Evolutionary conservation across 2,329 filamentous ascomycete genomes (phyloP).

Genomic region (Rhinocladiella similis): DNA sequence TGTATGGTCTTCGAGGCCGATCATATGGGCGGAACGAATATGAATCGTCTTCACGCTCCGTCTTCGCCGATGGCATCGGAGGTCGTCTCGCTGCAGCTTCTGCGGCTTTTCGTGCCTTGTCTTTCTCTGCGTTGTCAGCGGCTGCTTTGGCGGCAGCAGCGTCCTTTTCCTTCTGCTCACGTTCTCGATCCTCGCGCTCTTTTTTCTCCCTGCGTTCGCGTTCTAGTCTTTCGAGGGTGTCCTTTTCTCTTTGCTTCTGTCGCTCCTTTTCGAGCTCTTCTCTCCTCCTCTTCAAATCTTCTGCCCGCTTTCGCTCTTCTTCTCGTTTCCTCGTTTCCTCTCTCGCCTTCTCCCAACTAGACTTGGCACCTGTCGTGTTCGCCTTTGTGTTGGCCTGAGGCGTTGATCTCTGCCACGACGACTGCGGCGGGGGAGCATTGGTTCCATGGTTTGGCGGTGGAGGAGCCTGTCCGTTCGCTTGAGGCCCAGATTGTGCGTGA

Average conservation of each 20-base stretch:
- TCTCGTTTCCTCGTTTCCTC: conserved; percentile 32
- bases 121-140: conserved; percentile 30
- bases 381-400: conserved; percentile 26
- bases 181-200: conserved; percentile 29
- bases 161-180: conserved; percentile 30
- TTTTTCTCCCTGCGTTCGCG: conserved; percentile 35
- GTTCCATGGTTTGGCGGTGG: neutral
- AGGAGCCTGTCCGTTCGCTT: conserved; percentile 4
- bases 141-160: conserved; percentile 34
- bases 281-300: conserved; percentile 27
- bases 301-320: conserved; percentile 29
- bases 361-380: conserved; percentile 25
- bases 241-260: conserved; percentile 30
- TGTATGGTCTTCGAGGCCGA: conserved; percentile 59
- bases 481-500: conserved; percentile 7
- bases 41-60: conserved; percentile 57
- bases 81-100: conserved; percentile 35
- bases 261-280: conserved; percentile 29
- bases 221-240: conserved; percentile 28
- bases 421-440: conserved; percentile 26
- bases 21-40: conserved; percentile 80
- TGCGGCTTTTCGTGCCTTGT: conserved; percentile 58
- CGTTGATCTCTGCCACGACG: conserved; percentile 29
- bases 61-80: conserved; percentile 38
- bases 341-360: conserved; percentile 31